These are phyloP conservation scores for Epichloe gansuensis DNA, from an alignment of 2,329 filamentous ascomycete genomes.

Conservation along the genomic window DNA sequence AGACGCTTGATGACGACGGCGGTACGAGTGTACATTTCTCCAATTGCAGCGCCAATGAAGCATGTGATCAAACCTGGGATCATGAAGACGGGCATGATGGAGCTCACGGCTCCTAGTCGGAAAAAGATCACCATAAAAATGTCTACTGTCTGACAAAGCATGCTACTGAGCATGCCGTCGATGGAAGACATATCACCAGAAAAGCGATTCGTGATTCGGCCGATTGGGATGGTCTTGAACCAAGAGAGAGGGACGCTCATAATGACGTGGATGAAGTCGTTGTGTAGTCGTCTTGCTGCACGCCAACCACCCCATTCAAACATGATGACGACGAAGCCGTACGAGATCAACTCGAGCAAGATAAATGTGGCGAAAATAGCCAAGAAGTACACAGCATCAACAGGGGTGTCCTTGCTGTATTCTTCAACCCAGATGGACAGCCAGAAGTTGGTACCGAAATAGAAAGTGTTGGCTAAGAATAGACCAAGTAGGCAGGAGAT, in stretches of 20 bases:
- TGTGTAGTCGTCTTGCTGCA: conserved; percentile 40
- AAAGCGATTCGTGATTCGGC: conserved; percentile 42
- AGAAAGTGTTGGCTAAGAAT: conserved; percentile 27
- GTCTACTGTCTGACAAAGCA: conserved; percentile 32
- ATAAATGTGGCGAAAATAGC: conserved; percentile 37
- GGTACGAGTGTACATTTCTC: conserved; percentile 38
- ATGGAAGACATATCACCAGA: conserved; percentile 44
- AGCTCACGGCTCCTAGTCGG: conserved; percentile 33
- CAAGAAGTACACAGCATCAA: conserved; percentile 38
- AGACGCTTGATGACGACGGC: conserved; percentile 34
- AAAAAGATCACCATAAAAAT: conserved; percentile 29
- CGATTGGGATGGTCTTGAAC: conserved; percentile 41
- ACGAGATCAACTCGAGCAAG: conserved; percentile 29
- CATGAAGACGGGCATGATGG: conserved; percentile 39
- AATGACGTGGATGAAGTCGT: conserved; percentile 36
- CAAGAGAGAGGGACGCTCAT: conserved; percentile 42
- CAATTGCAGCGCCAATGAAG: conserved; percentile 30
- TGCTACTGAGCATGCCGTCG: conserved; percentile 32
- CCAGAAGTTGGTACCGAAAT: conserved; percentile 33
- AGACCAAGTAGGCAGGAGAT: conserved; percentile 25
- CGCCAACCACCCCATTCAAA: conserved; percentile 44
- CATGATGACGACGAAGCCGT: conserved; percentile 28
- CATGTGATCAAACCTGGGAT: conserved; percentile 33
- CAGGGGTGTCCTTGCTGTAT: conserved; percentile 28
- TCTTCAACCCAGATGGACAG: conserved; percentile 42